phyloP scores from a whole-genome alignment of 257 asterid species.

The Solanum bulbocastanum region DNA sequence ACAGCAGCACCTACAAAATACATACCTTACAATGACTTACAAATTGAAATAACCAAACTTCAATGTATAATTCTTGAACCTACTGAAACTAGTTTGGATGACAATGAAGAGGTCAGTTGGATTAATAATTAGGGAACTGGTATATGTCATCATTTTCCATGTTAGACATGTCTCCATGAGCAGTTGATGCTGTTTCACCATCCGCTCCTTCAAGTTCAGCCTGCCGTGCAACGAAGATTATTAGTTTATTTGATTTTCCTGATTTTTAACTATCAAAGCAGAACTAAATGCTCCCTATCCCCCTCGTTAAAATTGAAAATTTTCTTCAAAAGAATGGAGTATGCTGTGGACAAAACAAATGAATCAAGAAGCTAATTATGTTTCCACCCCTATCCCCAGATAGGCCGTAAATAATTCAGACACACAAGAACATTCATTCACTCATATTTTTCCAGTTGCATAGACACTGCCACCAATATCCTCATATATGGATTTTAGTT shows the following conservation, averaged over 20 bases:
- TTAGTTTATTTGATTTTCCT: not conserved
- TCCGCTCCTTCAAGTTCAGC: conserved; percentile 43
- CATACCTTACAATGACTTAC: not conserved
- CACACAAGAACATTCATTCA: not conserved
- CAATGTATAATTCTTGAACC: not conserved
- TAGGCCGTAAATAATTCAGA: not conserved
- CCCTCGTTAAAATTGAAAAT: not conserved
- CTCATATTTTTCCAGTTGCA: not conserved
- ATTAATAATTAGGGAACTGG: conserved; percentile 11
- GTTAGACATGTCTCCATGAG: conserved; percentile 1
- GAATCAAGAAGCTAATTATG: not conserved
- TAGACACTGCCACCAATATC: not conserved
- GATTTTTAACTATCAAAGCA: not conserved
- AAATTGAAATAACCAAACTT: not conserved
- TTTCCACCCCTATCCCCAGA: not conserved
- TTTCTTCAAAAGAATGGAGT: not conserved
- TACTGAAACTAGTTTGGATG: not conserved
- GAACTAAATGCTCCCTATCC: not conserved
- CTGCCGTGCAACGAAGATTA: conserved; percentile 23
- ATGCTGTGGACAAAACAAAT: not conserved
- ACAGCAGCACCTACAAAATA: not conserved
- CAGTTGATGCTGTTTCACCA: conserved; percentile 21
- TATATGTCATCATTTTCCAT: conserved; percentile 37
- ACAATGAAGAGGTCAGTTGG: not conserved
- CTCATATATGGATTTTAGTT: not conserved